phyloP scores from a whole-genome alignment of 2,329 filamentous ascomycete species.

The Ophiostoma angusticollis region DNA sequence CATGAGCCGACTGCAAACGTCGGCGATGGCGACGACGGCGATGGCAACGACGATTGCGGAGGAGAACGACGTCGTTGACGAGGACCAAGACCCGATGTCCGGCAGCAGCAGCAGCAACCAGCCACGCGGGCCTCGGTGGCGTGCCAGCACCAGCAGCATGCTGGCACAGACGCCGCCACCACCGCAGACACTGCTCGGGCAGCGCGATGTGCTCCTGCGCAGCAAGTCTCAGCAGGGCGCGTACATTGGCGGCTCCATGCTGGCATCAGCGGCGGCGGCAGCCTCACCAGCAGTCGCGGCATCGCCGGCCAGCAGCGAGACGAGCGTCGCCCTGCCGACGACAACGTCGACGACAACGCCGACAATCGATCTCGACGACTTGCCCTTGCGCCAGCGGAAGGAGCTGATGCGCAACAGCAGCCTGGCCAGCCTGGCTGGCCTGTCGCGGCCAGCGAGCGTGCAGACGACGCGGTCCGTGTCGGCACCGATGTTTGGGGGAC shows the following conservation, averaged over 20 bases:
- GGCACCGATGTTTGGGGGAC: too few species aligned
- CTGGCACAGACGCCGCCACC: constrained; percentile 11
- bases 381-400: constrained; percentile 58
- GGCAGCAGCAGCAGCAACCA: background rate
- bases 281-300: constrained; percentile 25
- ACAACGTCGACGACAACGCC: too few species aligned
- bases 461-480: too few species aligned
- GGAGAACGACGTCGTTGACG: constrained; percentile 20
- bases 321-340: too few species aligned
- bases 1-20: constrained; percentile 10
- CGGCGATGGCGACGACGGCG: constrained; percentile 6
- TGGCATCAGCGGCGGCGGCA: background rate
- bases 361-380: constrained; percentile 45
- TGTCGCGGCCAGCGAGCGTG: constrained; percentile 11
- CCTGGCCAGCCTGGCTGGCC: constrained; percentile 23
- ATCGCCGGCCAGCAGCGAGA: constrained; percentile 7
- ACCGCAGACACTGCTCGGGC: constrained; percentile 42
- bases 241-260: constrained; percentile 16
- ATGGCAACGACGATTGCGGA: constrained; percentile 30
- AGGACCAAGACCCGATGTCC: background rate
- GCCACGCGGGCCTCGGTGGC: too few species aligned
- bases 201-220: constrained; percentile 41
- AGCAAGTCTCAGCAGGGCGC: constrained; percentile 34
- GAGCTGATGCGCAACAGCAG: constrained; percentile 45
- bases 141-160: too few species aligned